These are phyloP conservation scores for Claviceps africana DNA, from an alignment of 2,329 filamentous ascomycete genomes.

Conservation along the genomic window DNA sequence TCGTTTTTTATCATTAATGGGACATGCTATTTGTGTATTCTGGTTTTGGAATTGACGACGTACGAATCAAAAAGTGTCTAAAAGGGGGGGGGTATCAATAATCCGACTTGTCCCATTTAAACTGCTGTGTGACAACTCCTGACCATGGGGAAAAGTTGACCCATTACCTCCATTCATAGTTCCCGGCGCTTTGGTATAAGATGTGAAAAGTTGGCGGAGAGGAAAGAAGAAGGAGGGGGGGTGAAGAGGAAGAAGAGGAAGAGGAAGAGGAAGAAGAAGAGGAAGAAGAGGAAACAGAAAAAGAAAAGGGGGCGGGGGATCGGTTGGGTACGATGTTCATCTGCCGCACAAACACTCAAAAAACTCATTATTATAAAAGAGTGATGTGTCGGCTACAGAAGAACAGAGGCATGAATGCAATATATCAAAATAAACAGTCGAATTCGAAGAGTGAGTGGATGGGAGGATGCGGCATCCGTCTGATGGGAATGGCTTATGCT, in stretches of 20 bases:
- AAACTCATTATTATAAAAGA: constrained; percentile 1
- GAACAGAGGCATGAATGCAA: background rate
- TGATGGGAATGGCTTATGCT: constrained; percentile 11
- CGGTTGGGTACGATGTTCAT: background rate
- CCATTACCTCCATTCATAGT: background rate
- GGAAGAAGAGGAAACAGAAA: background rate
- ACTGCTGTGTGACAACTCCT: constrained; percentile 10
- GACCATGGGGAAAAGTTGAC: constrained; percentile 7
- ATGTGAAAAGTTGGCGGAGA: background rate
- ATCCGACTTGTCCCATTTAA: constrained; percentile 7
- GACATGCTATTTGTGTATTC: constrained; percentile 6
- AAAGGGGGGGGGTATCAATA: constrained; percentile 19
- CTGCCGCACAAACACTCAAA: background rate
- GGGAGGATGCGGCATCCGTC: background rate
- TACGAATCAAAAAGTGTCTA: constrained; percentile 6
- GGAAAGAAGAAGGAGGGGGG: background rate
- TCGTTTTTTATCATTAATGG: constrained; percentile 10
- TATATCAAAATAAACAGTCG: background rate
- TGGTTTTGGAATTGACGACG: background rate
- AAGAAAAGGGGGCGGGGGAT: background rate
- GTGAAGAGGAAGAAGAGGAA: background rate
- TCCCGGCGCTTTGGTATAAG: background rate
- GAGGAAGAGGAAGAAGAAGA: background rate
- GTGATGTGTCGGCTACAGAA: background rate
- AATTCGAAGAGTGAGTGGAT: background rate